Base-by-base conservation (phyloP, 2,329 filamentous ascomycete genomes). In the Botryotinia globosa region DNA sequence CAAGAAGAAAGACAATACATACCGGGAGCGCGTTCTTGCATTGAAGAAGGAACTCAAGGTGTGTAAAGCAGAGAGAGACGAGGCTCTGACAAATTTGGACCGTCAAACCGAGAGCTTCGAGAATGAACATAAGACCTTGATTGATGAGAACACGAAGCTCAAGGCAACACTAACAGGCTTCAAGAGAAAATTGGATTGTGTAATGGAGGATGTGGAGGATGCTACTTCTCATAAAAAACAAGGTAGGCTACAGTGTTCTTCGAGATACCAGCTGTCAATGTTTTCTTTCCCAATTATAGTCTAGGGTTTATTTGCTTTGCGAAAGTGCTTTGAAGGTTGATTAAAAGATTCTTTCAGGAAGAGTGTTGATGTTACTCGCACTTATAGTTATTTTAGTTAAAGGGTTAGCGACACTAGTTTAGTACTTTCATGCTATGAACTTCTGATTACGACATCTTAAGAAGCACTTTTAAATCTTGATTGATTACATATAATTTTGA, bases 321-420 rank as follows among this genome's bases (percentile, higher is more conserved):
- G 3, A 18, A 14, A 29, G 0, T 20, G 2, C 5, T 25, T 66
- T 3, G 10, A 12, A 3, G 2, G 12, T 6, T 14, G 3, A 22
- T 16, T 32, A 5, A 22, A 20, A 16, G 8, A 4, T 25, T 56
- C 9, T 54, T 29, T 20, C 25, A 37, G 37, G 14, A 29, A 42
- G 18, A 51, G 14, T 22, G 20, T 22, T 29, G 48, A 1, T 32
- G 25, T 8, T 7, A 18, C 29, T 18, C n/a, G 29, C 25, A 32
- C 29, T 56, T 5, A 7, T 6, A 32, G 5, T 25, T 12, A 25
- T 25, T 56, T 56, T 18, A 37, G 6, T 68, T 44, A 56, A 63
- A 68, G 65, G 65, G 48, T 68, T 68, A 68, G 65, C 65, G 65
- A 68, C 65, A 44, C n/a, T 67, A 32, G 34, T 3, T 6, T 29